Evolutionary conservation across 2,329 filamentous ascomycete genomes (phyloP).

Genomic region (Fusarium pseudograminearum): DNA sequence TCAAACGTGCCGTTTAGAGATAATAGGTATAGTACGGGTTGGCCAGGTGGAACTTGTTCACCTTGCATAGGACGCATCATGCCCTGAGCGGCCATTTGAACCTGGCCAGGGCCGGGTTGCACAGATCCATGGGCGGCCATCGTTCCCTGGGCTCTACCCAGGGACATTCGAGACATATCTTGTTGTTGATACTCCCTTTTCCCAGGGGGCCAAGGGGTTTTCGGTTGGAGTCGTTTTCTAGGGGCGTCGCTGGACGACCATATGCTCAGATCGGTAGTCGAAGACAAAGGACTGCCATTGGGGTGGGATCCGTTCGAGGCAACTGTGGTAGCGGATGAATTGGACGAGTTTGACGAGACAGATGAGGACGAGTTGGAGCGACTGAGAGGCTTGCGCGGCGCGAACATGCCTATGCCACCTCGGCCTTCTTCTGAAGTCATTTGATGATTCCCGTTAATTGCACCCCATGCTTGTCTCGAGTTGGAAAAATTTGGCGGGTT

Average conservation of each 20-base stretch:
- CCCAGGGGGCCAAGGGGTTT: slow-evolving; percentile 62
- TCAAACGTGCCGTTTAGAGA: slow-evolving; percentile 98
- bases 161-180: slow-evolving; percentile 61
- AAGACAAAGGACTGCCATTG: slow-evolving; percentile 68
- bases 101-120: slow-evolving; percentile 50
- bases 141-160: slow-evolving; percentile 60
- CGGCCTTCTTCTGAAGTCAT: slow-evolving; percentile 87
- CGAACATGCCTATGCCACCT: slow-evolving; percentile 75
- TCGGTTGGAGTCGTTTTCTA: slow-evolving; percentile 65
- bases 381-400: slow-evolving; percentile 87
- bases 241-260: slow-evolving; percentile 62
- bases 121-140: slow-evolving; percentile 50
- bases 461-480: slow-evolving; percentile 73
- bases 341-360: slow-evolving; percentile 82
- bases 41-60: slow-evolving; percentile 71
- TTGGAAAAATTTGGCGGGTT: slow-evolving; percentile 73
- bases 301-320: slow-evolving; percentile 70
- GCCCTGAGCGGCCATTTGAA: slow-evolving; percentile 58
- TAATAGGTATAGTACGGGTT: slow-evolving; percentile 85
- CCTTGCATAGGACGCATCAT: slow-evolving; percentile 72
- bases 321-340: slow-evolving; percentile 72
- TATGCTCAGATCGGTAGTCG: slow-evolving; percentile 62
- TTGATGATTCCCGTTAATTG: slow-evolving; percentile 70
- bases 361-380: slow-evolving; percentile 93
- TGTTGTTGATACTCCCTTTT: slow-evolving; percentile 61